A percentile compares a stretch with the other conserved stretches of the same genome.
Evolutionary conservation across 495 filamentous ascomycete species (phyloP).

Genomic region (Penicillium paradoxum): DNA sequence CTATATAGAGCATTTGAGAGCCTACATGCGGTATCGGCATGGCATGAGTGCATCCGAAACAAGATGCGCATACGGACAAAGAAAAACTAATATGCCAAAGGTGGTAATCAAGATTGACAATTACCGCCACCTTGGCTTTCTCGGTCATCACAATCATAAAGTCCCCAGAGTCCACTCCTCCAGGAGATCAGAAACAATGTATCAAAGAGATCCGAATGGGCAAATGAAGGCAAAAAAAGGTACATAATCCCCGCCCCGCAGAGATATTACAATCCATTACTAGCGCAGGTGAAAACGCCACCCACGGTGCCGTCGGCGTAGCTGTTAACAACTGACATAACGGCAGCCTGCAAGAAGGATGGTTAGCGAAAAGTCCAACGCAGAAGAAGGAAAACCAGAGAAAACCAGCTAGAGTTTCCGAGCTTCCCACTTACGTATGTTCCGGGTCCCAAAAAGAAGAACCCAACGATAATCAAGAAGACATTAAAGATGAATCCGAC

Average conservation of each 20-base stretch:
- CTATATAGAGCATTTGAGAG: neutral
- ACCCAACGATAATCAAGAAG: conserved; percentile 61
- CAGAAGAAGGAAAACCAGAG: neutral
- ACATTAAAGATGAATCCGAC: conserved; percentile 61
- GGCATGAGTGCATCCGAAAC: neutral
- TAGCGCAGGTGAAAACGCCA: conserved; percentile 59
- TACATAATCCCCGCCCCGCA: conserved; percentile 6
- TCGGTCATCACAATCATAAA: conserved; percentile 1
- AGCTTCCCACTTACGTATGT: conserved; percentile 63
- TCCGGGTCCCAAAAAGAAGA: conserved; percentile 71
- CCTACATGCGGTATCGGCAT: neutral
- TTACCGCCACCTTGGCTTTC: neutral
- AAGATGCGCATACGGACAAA: neutral
- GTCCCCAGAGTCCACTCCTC: neutral
- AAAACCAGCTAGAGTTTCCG: neutral
- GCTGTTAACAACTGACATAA: conserved; percentile 60
- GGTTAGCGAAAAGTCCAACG: conserved; percentile 1
- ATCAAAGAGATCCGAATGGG: neutral
- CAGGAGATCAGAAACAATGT: neutral
- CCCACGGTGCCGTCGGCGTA: conserved; percentile 52
- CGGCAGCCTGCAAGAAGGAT: conserved; percentile 37
- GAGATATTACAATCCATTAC: conserved; percentile 46
- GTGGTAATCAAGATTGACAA: neutral
- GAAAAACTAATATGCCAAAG: neutral
- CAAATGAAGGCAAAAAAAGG: neutral